A percentile compares a stretch with the other conserved stretches of the same genome.
Conservation (phyloP, 2,329 filamentous ascomycete genomes). For the Penicillium rolfsii region DNA sequence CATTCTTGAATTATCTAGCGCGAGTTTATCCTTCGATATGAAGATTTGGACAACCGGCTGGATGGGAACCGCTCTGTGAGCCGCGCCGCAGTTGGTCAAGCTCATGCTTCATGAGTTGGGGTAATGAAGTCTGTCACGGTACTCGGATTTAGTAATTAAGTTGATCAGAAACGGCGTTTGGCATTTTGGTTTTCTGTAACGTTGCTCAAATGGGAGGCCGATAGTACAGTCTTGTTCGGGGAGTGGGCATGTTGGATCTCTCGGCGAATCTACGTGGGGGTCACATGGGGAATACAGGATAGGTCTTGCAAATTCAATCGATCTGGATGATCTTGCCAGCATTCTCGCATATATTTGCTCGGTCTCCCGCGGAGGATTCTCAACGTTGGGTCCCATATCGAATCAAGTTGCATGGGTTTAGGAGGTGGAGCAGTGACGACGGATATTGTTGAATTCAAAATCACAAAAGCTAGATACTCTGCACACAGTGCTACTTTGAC, state of each 20-base stretch:
- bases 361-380: background rate
- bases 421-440: background rate
- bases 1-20: constrained; percentile 34
- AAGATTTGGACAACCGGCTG: constrained; percentile 53
- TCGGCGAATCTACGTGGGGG: constrained; percentile 29
- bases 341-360: background rate
- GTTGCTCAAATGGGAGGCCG: constrained; percentile 30
- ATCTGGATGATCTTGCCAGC: constrained; percentile 29
- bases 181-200: constrained; percentile 33
- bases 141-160: constrained; percentile 22
- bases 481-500: background rate
- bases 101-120: constrained; percentile 41
- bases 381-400: background rate
- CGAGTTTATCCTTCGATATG: constrained; percentile 54
- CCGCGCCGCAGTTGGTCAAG: constrained; percentile 39
- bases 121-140: constrained; percentile 7
- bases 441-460: background rate
- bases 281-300: constrained; percentile 29
- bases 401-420: background rate
- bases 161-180: constrained; percentile 40
- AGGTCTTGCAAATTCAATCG: constrained; percentile 32
- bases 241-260: constrained; percentile 32
- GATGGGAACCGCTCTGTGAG: constrained; percentile 43
- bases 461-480: background rate
- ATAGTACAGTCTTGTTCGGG: constrained; percentile 30